These are phyloP conservation scores for Wakefieldia striispora DNA, from an alignment of 768 basidiomycete genomes.

Conservation along the genomic window DNA sequence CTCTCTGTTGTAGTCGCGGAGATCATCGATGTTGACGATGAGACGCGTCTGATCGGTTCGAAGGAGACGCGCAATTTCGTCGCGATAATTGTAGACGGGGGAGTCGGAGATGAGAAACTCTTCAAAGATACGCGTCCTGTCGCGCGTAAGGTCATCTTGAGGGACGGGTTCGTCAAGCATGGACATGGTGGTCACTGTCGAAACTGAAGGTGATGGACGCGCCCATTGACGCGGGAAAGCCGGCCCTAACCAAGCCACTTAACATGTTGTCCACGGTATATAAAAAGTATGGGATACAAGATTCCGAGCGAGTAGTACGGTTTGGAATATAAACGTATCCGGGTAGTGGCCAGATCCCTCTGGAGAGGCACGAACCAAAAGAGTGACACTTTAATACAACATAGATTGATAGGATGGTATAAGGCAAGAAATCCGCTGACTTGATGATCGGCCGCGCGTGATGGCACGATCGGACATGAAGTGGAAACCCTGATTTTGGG, in stretches of 20 bases:
- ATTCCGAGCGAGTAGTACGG: conserved; percentile 7
- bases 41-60: conserved; percentile 82
- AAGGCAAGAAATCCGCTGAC: background rate
- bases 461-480: conserved; percentile 6
- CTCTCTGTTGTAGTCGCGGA: conserved; percentile 89
- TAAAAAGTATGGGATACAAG: background rate
- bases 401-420: conserved; percentile 1
- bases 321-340: conserved; percentile 6
- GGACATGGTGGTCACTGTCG: conserved; percentile 25
- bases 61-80: conserved; percentile 81
- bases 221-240: conserved; percentile 26
- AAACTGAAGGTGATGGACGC: conserved; percentile 4
- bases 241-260: conserved; percentile 31
- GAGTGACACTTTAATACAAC: conserved; percentile 9
- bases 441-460: background rate
- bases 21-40: conserved; percentile 92
- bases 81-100: conserved; percentile 74
- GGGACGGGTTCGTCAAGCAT: conserved; percentile 54
- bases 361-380: conserved; percentile 2
- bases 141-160: conserved; percentile 70
- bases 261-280: background rate
- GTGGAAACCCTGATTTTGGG: conserved; percentile 11
- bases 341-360: conserved; percentile 1
- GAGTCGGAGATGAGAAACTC: conserved; percentile 77
- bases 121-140: conserved; percentile 76